Conservation (phyloP, 768 basidiomycete genomes). For the Russula lepida region DNA sequence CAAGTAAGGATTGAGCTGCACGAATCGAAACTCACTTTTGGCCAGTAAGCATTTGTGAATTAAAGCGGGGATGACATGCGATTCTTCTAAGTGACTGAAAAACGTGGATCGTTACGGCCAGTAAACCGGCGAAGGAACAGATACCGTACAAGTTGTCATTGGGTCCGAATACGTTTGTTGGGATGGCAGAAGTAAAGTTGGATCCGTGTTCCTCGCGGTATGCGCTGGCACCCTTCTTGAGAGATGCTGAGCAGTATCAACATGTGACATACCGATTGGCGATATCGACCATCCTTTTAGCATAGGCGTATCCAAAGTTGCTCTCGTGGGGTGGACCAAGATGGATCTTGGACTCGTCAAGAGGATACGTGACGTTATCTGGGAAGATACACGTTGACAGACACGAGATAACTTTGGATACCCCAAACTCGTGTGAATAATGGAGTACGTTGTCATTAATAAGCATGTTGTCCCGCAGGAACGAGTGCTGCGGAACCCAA, state of each 20-base stretch:
- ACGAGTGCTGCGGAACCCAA: slow-evolving; percentile 51
- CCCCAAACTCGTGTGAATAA: slow-evolving; percentile 53
- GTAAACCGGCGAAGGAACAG: slow-evolving; percentile 18
- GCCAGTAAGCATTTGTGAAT: slow-evolving; percentile 91
- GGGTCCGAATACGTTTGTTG: slow-evolving; percentile 95
- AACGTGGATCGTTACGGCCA: neutral
- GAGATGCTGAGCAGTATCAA: neutral
- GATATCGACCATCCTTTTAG: slow-evolving; percentile 91
- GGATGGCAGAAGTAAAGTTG: slow-evolving; percentile 94
- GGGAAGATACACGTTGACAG: slow-evolving; percentile 97
- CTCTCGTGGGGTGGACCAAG: slow-evolving; percentile 85
- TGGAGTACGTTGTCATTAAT: slow-evolving; percentile 95
- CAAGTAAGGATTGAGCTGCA: neutral
- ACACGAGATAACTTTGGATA: slow-evolving; percentile 83
- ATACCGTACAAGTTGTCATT: slow-evolving; percentile 75
- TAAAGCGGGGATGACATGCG: slow-evolving; percentile 91
- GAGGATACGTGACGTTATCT: slow-evolving; percentile 87
- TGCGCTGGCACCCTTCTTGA: slow-evolving; percentile 43
- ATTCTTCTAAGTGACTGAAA: slow-evolving; percentile 71
- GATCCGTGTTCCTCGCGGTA: slow-evolving; percentile 94
- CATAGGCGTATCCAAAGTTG: slow-evolving; percentile 96
- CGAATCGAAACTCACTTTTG: slow-evolving; percentile 49
- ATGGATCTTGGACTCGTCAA: slow-evolving; percentile 91
- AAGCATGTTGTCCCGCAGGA: slow-evolving; percentile 88
- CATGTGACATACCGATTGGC: slow-evolving; percentile 70